Evolutionary conservation across 2,329 filamentous ascomycete species (phyloP).

Genomic region (Cladosporium halotolerans): DNA sequence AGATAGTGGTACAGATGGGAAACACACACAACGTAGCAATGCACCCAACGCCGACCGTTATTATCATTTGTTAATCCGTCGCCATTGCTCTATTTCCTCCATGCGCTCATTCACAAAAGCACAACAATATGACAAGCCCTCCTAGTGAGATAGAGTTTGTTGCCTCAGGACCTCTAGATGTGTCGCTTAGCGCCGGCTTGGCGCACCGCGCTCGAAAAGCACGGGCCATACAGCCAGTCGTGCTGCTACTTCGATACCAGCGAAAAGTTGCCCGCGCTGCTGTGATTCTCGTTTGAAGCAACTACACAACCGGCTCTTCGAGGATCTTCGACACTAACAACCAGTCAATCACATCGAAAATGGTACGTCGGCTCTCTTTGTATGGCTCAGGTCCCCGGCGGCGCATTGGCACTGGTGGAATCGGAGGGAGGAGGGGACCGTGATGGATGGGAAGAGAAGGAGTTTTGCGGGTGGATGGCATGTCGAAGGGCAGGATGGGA

Average conservation of each 20-base stretch:
- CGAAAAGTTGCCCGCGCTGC: conserved; percentile 2
- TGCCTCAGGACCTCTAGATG: too few species aligned
- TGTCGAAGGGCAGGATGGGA: background rate
- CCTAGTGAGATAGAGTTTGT: too few species aligned
- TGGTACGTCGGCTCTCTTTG: conserved; percentile 4
- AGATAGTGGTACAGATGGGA: too few species aligned
- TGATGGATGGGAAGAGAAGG: background rate
- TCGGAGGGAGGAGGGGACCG: background rate
- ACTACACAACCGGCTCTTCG: conserved; percentile 12
- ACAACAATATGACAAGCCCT: too few species aligned
- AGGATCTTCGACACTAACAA: conserved; percentile 14
- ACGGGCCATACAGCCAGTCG: background rate
- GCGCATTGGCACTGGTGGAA: conserved; percentile 6
- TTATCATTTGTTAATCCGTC: too few species aligned
- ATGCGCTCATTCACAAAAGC: too few species aligned
- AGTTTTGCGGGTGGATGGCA: background rate
- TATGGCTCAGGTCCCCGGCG: background rate
- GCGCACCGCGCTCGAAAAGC: background rate
- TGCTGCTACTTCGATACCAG: conserved; percentile 7
- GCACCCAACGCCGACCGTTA: too few species aligned
- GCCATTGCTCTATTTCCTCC: too few species aligned
- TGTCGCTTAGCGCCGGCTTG: background rate
- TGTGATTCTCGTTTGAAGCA: background rate
- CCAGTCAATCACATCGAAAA: conserved; percentile 11
- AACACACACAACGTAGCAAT: too few species aligned